A percentile compares a stretch with the other conserved stretches of the same genome.
Conservation (phyloP, 140 eudicot species). For the Erigeron philadelphicus region DNA sequence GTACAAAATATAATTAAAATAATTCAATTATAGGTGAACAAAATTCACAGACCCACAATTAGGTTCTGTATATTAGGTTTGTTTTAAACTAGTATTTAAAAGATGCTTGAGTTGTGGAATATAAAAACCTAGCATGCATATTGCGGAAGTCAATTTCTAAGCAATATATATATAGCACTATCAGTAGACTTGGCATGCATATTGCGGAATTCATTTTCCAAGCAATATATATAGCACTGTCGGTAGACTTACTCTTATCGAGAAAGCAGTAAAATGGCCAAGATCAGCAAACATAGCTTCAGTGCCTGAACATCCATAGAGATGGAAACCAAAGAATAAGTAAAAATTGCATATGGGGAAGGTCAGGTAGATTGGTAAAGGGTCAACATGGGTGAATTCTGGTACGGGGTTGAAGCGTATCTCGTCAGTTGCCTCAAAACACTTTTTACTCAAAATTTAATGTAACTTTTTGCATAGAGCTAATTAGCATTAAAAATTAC, state of each 20-base stretch:
- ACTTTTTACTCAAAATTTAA: not conserved
- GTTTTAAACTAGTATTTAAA: not conserved
- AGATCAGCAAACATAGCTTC: slow-evolving; percentile 98
- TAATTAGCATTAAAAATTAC: not conserved
- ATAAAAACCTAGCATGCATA: slow-evolving; percentile 10
- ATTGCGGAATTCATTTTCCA: not conserved
- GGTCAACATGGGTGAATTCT: not conserved
- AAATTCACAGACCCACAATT: not conserved
- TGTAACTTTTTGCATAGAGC: not conserved
- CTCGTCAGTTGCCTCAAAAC: not conserved
- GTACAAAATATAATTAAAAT: not conserved
- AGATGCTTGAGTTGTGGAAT: not conserved
- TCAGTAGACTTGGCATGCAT: slow-evolving; percentile 24
- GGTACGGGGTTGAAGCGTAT: not conserved
- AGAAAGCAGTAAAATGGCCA: slow-evolving; percentile 72
- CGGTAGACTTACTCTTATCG: slow-evolving; percentile 56
- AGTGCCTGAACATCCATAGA: slow-evolving; percentile 47
- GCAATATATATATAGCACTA: slow-evolving; percentile 13
- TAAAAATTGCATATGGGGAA: not conserved
- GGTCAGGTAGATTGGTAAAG: not conserved
- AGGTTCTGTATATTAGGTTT: not conserved
- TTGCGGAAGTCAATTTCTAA: not conserved
- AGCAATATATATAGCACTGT: slow-evolving; percentile 11
- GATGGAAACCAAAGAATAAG: slow-evolving; percentile 1
- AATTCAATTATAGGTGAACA: not conserved